Evolutionary conservation across 2,329 filamentous ascomycete genomes (phyloP).

Genomic region (Apiospora hydei): DNA sequence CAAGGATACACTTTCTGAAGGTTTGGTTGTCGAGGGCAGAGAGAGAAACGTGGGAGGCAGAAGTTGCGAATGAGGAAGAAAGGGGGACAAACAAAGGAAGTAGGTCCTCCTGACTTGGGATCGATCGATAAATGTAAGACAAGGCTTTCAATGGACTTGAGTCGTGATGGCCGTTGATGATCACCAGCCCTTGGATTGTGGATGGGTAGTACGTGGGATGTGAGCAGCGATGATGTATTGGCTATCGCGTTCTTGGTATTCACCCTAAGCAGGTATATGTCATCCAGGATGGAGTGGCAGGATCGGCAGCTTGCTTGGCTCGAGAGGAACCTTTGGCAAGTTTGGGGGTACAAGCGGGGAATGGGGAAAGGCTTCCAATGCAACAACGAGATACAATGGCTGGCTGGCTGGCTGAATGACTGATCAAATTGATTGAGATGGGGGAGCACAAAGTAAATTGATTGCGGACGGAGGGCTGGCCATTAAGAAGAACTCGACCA

Average conservation of each 20-base stretch:
- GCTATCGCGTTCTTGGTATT: conserved; percentile 21
- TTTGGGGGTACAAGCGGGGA: conserved; percentile 16
- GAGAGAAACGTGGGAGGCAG: conserved; percentile 1
- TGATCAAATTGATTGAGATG: conserved; percentile 11
- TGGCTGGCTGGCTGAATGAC: neutral
- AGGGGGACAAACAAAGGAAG: conserved; percentile 16
- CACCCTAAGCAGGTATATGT: conserved; percentile 18
- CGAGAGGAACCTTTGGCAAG: conserved; percentile 4
- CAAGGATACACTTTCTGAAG: neutral
- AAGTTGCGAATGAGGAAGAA: neutral
- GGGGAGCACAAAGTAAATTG: conserved; percentile 3
- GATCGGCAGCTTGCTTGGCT: conserved; percentile 1
- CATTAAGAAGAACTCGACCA: neutral
- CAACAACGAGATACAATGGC: neutral
- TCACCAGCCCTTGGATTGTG: conserved; percentile 14
- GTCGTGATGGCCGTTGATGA: conserved; percentile 20
- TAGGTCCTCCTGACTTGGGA: conserved; percentile 9
- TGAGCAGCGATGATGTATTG: conserved; percentile 25
- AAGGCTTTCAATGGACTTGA: conserved; percentile 24
- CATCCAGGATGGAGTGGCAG: conserved; percentile 17
- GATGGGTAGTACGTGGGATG: conserved; percentile 17
- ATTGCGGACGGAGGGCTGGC: neutral
- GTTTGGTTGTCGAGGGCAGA: neutral
- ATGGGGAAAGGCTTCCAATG: conserved; percentile 1
- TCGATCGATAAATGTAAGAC: conserved; percentile 28